These are phyloP conservation scores for Drosera spatulata DNA, from an alignment of 179 eudicot species.

Conservation along the genomic window DNA sequence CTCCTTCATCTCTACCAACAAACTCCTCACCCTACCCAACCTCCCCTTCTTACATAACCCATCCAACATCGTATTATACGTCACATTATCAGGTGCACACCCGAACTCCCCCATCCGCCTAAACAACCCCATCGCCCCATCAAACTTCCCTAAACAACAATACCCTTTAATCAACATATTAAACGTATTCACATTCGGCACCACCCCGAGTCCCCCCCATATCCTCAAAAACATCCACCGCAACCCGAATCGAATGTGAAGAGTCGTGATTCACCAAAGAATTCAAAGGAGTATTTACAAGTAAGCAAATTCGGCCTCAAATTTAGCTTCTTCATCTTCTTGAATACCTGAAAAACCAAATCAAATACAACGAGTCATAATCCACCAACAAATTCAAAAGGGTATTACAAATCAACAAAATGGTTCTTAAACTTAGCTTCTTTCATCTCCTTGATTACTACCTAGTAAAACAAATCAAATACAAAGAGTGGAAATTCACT, in stretches of 20 bases:
- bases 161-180: conserved; percentile 66
- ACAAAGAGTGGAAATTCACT: no score
- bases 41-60: conserved; percentile 53
- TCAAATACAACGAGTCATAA: no score
- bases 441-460: no score
- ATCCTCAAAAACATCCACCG: conserved; percentile 37
- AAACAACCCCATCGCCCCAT: conserved; percentile 48
- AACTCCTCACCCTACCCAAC: conserved; percentile 48
- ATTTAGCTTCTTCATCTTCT: conserved; percentile 46
- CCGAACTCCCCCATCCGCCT: conserved; percentile 30
- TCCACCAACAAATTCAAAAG: no score
- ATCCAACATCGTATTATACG: conserved; percentile 62
- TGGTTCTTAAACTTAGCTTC: no score
- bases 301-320: conserved; percentile 42
- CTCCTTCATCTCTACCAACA: conserved; percentile 59
- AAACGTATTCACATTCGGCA: conserved; percentile 41
- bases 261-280: conserved; percentile 47
- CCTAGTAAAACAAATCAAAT: no score
- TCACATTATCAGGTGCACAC: conserved; percentile 58
- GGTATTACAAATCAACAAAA: no score
- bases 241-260: conserved; percentile 17
- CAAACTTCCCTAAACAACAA: conserved; percentile 40
- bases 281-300: conserved; percentile 42
- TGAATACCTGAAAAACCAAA: conserved; percentile 24
- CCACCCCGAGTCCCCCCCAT: conserved; percentile 26